phyloP scores from a whole-genome alignment of 176 grass and related monocot species.

The Musa itinerans region DNA sequence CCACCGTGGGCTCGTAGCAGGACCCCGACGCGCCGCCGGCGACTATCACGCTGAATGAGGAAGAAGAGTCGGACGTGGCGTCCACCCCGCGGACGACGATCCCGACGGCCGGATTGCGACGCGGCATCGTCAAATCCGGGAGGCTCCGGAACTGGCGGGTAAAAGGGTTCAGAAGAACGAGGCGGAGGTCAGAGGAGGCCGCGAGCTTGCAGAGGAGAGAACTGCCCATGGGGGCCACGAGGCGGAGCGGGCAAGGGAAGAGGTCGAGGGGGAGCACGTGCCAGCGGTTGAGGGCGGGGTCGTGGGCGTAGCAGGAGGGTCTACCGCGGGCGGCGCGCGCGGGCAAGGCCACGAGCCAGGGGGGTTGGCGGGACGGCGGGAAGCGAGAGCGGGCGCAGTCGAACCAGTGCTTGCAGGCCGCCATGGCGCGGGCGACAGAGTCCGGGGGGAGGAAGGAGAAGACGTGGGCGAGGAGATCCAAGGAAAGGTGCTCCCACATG shows the following conservation, averaged over 20 bases:
- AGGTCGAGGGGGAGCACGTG: conserved; percentile 30
- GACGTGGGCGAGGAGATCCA: conserved; percentile 24
- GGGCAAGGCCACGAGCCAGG: conserved; percentile 34
- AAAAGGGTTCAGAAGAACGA: conserved; percentile 34
- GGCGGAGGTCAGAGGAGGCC: conserved; percentile 17
- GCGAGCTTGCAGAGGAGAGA: conserved; percentile 27
- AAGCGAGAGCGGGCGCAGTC: conserved; percentile 1
- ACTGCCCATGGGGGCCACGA: conserved; percentile 19
- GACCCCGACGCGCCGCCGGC: conserved; percentile 24
- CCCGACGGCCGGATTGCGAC: conserved; percentile 33
- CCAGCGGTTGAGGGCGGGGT: conserved; percentile 18
- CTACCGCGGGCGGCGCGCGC: background rate
- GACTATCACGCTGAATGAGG: conserved; percentile 29
- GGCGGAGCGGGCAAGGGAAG: conserved; percentile 15
- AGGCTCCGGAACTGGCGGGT: conserved; percentile 22
- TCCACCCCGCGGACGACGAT: background rate
- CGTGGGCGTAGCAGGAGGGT: conserved; percentile 15
- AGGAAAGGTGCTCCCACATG: conserved; percentile 28
- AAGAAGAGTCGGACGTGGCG: background rate
- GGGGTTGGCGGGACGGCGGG: background rate
- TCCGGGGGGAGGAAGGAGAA: conserved; percentile 41
- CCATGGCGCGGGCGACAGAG: conserved; percentile 26
- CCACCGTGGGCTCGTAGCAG: conserved; percentile 29
- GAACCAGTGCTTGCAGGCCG: conserved; percentile 29
- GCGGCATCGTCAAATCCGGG: conserved; percentile 20